Base-by-base conservation (phyloP, 208 protist genomes). In the Acanthamoeba triangularis region DNA sequence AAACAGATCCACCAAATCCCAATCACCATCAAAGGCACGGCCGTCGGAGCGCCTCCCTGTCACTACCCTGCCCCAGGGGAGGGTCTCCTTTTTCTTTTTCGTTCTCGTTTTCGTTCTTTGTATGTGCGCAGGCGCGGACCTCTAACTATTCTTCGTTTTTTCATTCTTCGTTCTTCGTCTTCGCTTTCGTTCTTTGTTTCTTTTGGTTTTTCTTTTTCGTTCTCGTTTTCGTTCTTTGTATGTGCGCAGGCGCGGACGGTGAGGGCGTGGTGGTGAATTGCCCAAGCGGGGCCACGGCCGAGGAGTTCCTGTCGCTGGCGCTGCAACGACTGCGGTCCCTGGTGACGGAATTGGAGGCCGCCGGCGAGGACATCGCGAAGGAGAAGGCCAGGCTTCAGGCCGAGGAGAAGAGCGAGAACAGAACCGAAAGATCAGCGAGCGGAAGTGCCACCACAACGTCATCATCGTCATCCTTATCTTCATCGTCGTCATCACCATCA, bases 1-100 rank as follows among this genome's bases (percentile, higher is more conserved):
- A 85, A 85, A 56, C 76, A 85, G 76, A 25, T 23, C 25, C 76
- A 85, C 23, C 76, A 85, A 23, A 85, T 85, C 13, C 76, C 76
- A 28, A 23, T 85, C 76, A 25, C 44, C 28, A 11, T 85, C 76
- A 85, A 85, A 33, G 76, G 65, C 20, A 35, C 65, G 23, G 23
- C 10, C 65, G 20, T n/a, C 65, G 30, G 7, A 54, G 2, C 14
- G 10, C 63, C 63, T 33, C 8, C 8, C 2, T 8, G n/a, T 8
- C 33, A 8, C 13, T 13, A 30, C 8, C 23, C 63, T n/a, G n/a
- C n/a, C n/a, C n/a, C n/a, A n/a, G n/a, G n/a, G n/a, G n/a, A n/a
- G n/a, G n/a, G n/a, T n/a, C n/a, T n/a, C n/a, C n/a, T n/a, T n/a
- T n/a, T n/a, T n/a, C n/a, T n/a, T n/a, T n/a, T n/a, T n/a, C n/a